Evolutionary conservation across 2,329 filamentous ascomycete genomes (phyloP), one percentile per base, ranked within the genome.

Genomic region (Allantophomopsis lycopodina): DNA sequence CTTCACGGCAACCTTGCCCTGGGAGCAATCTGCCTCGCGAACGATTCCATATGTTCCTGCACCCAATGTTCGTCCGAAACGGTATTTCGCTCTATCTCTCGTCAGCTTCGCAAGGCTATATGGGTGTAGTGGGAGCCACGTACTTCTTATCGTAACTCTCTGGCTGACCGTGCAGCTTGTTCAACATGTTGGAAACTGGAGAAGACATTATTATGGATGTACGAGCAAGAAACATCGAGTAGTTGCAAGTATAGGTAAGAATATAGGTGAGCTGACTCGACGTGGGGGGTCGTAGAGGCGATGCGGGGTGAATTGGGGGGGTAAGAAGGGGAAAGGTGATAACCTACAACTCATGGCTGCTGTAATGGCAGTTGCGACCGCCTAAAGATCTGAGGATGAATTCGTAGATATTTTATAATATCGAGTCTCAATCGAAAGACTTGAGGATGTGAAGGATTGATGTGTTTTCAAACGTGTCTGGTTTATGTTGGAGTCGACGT

Each of bases 131-230:
- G n/a, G n/a, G 36, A 44, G 40, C 31, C 37, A 55, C 68, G 55
- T 66, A 93, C 85, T 98, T 98, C 66, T 94, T 94, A 60, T 96
- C 91, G 69, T 98, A 98, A 67, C 86, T 95, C 52, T 94, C 87
- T 51, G 89, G 89, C 68, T 96, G 89, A 62, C 88, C 87, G 56
- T 93, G 85, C 55, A 95, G 82, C 74, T 89, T 87, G 67, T 89
- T 94, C 55, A 95, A 72, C 85, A 95, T 94, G 57, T 73, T 82
- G 51, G 81, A 68, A 66, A 94, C 87, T 94, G 46, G 42, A 46
- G 38, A 28, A 28, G 23, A 28, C 23, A 28, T 28, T 28, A 28
- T 28, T 28, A 28, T 10, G 4, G 23, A 28, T 10, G 23, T 3
- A 10, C 23, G 11, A 28, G 23, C 3, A 12, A 28, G 11, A 3